Base-by-base conservation (phyloP, 2,329 filamentous ascomycete genomes). In the Lachnellula suecica region DNA sequence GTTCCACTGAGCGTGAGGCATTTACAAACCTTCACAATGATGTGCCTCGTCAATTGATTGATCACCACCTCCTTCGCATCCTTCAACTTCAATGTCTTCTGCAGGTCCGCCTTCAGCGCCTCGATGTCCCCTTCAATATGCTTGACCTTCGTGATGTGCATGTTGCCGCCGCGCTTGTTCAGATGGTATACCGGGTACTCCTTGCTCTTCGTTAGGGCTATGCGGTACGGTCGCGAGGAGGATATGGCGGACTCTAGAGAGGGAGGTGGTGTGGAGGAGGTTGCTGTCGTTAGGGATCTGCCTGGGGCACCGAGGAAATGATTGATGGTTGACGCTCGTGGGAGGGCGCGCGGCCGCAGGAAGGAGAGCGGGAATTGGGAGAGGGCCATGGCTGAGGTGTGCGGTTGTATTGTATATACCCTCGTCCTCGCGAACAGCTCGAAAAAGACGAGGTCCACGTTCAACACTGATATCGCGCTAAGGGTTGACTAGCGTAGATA, bases 111-210 rank as follows among this genome's bases (percentile, higher is more conserved):
- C 56, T 82, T 77, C 58, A 97, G 68, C 3, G 75, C 79, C 27
- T 74, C 70, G 45, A 84, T 65, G 67, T 96, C 81, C 15, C 94
- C 94, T 52, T 90, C 84, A 45, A 93, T 79, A 71, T 89, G 91
- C 69, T 91, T 88, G 51, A 99, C 73, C 51, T 83, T 71, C 4
- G 93, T 95, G 63, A 88, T 72, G 63, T 84, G 82, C 66, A 85
- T 78, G 59, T 89, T 94, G 13, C 90, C 89, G 47, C 91, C 91
- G 11, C 83, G 79, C 74, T 89, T 92, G 59, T 73, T 75, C 59
- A 84, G 77, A 15, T 84, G 76, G 73, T 97, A 99, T 41, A 97
- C 81, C 22, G 90, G 84, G 2, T 94, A 74, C 59, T 90, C 83
- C 44, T 84, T 81, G 34, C 82, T 85, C 1, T 77, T 73, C 3